phyloP scores from a whole-genome alignment of 2,329 filamentous ascomycete genomes.

The Sporothrix schenckii region DNA sequence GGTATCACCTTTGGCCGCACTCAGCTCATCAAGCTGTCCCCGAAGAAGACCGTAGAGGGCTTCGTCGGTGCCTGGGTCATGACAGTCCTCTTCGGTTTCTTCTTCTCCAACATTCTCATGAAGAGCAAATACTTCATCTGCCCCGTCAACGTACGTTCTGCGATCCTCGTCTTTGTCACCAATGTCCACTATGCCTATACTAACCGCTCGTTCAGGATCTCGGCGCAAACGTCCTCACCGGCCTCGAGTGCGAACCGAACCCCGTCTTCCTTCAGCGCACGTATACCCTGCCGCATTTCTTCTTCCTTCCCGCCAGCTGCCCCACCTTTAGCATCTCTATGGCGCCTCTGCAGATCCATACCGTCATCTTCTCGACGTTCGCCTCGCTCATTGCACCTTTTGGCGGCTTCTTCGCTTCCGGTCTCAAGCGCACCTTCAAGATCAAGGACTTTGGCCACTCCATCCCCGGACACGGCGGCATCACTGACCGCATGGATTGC shows the following conservation, averaged over 20 bases:
- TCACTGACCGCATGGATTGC: constrained; percentile 99
- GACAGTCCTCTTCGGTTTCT: constrained; percentile 82
- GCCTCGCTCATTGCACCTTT: constrained; percentile 96
- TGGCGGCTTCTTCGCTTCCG: constrained; percentile 96
- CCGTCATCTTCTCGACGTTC: constrained; percentile 86
- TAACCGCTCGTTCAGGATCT: constrained; percentile 62
- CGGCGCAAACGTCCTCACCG: constrained; percentile 88
- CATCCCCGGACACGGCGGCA: constrained; percentile 95
- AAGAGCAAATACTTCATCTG: constrained; percentile 97
- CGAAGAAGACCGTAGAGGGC: constrained; percentile 98
- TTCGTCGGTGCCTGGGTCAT: constrained; percentile 97
- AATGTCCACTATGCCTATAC: too few relatives aligned
- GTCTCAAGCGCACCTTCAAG: constrained; percentile 97
- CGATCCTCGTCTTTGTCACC: too few relatives aligned
- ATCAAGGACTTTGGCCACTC: constrained; percentile 99
- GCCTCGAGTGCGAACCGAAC: constrained; percentile 86
- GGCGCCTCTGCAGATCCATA: constrained; percentile 90
- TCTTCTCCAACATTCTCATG: constrained; percentile 81
- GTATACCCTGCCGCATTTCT: constrained; percentile 72
- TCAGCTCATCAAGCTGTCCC: constrained; percentile 95
- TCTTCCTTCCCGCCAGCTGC: constrained; percentile 63
- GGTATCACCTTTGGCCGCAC: constrained; percentile 96
- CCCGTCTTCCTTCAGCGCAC: constrained; percentile 82
- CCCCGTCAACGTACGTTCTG: constrained; percentile 73
- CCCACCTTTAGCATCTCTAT: constrained; percentile 68